phyloP scores from a whole-genome alignment of 2,329 filamentous ascomycete species.

The Orbilia javanica region DNA sequence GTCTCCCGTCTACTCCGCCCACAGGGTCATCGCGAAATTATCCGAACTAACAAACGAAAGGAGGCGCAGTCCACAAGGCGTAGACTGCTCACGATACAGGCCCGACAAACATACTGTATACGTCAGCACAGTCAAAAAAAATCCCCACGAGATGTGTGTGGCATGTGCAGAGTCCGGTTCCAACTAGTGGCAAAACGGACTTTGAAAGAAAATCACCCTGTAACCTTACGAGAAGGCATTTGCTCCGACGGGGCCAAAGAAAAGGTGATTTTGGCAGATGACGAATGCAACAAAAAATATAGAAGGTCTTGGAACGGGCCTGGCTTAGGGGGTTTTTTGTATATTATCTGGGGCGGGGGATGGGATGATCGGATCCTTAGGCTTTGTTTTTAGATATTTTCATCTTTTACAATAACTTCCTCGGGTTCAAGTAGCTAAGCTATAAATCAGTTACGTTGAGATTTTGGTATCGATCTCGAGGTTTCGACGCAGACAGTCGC shows the following conservation, averaged over 20 bases:
- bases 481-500: too few relatives aligned
- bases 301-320: neutral
- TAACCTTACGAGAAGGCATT: slow-evolving; percentile 7
- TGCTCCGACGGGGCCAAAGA: slow-evolving; percentile 7
- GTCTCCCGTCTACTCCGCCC: slow-evolving; percentile 31
- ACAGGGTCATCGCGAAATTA: slow-evolving; percentile 6
- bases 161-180: slow-evolving; percentile 13
- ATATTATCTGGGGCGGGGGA: neutral
- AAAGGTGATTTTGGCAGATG: slow-evolving; percentile 53
- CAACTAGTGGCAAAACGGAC: slow-evolving; percentile 20
- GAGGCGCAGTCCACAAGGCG: slow-evolving; percentile 38
- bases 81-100: slow-evolving; percentile 1
- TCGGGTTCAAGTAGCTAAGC: too few relatives aligned
- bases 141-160: slow-evolving; percentile 9
- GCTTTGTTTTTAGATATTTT: neutral
- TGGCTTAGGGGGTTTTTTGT: slow-evolving; percentile 2
- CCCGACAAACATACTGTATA: slow-evolving; percentile 41
- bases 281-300: slow-evolving; percentile 33
- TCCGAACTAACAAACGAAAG: slow-evolving; percentile 21
- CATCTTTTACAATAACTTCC: neutral
- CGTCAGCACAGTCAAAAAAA: slow-evolving; percentile 28
- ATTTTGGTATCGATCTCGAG: neutral
- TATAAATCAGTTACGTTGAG: too few relatives aligned
- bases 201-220: neutral
- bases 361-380: neutral